phyloP scores from a whole-genome alignment of 768 basidiomycete species.

The Russula ochroleuca region DNA sequence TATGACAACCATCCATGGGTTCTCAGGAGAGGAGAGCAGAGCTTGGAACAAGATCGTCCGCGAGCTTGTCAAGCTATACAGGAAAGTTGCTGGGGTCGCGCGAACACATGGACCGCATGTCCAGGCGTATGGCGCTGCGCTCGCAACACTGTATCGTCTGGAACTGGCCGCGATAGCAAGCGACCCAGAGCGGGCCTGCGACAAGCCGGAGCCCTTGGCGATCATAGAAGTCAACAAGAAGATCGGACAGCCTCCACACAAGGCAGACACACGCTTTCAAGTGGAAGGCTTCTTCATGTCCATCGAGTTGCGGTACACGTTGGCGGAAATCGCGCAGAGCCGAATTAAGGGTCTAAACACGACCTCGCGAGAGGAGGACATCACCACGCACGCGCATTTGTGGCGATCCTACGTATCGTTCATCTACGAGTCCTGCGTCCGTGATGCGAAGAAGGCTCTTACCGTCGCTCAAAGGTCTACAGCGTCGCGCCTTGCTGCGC shows the following conservation, averaged over 20 bases:
- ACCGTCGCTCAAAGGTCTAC: slow-evolving; percentile 30
- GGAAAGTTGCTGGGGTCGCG: slow-evolving; percentile 30
- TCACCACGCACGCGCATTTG: slow-evolving; percentile 17
- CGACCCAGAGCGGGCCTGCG: slow-evolving; percentile 27
- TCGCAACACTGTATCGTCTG: slow-evolving; percentile 34
- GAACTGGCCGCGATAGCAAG: slow-evolving; percentile 30
- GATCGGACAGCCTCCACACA: slow-evolving; percentile 37
- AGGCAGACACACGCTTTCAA: slow-evolving; percentile 35
- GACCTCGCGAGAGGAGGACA: slow-evolving; percentile 6
- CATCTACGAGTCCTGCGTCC: slow-evolving; percentile 31
- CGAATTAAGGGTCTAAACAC: slow-evolving; percentile 27
- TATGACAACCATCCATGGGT: slow-evolving; percentile 28
- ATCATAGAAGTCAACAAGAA: slow-evolving; percentile 32
- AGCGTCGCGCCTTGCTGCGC: slow-evolving; percentile 33
- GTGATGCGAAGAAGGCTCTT: slow-evolving; percentile 31
- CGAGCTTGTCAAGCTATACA: slow-evolving; percentile 30
- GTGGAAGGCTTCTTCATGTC: slow-evolving; percentile 37
- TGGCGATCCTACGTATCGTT: slow-evolving; percentile 31
- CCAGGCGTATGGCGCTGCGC: slow-evolving; percentile 36
- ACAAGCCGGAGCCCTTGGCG: slow-evolving; percentile 32
- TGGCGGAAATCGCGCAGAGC: slow-evolving; percentile 34
- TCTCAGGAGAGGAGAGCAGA: slow-evolving; percentile 26
- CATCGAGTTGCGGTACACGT: slow-evolving; percentile 36
- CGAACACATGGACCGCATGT: slow-evolving; percentile 34
- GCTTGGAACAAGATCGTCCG: slow-evolving; percentile 31